Percentiles rank a stretch among this genome's conserved stretches.
Conservation (phyloP, 2,329 filamentous ascomycete species). For the Penicillium freii region DNA sequence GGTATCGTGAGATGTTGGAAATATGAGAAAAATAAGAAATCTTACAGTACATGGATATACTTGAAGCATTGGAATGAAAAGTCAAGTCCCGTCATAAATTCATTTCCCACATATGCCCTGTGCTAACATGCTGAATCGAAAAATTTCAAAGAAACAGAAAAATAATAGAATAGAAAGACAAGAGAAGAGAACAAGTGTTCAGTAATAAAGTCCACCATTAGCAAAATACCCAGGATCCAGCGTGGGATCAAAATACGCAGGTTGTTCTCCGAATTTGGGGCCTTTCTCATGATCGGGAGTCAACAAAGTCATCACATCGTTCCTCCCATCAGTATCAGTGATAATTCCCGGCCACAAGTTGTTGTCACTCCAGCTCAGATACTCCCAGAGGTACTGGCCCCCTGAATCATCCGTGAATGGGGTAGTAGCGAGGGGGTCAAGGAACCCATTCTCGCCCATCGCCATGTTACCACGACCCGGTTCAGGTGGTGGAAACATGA, state of each 20-base stretch:
- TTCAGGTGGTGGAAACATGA: conserved; percentile 19
- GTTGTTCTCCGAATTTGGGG: conserved; percentile 23
- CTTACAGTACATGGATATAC: not conserved
- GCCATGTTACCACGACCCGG: conserved; percentile 18
- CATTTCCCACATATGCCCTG: conserved; percentile 7
- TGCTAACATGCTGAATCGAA: conserved; percentile 5
- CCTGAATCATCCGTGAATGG: conserved; percentile 31
- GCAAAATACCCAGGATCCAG: conserved; percentile 27
- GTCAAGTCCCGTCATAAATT: not conserved
- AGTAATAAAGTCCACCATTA: conserved; percentile 29
- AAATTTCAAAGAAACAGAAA: not conserved
- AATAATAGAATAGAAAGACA: not conserved
- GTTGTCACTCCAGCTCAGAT: conserved; percentile 40
- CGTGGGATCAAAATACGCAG: conserved; percentile 22
- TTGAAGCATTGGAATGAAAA: not conserved
- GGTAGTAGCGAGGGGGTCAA: conserved; percentile 24
- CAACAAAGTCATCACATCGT: conserved; percentile 26
- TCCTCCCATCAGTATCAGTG: conserved; percentile 25
- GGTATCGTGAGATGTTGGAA: too few relatives aligned
- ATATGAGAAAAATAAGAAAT: not conserved
- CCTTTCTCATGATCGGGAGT: conserved; percentile 29
- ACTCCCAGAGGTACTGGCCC: conserved; percentile 39
- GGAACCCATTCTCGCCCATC: conserved; percentile 22
- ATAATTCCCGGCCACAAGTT: conserved; percentile 32
- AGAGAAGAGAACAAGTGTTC: conserved; percentile 1